These are phyloP conservation scores for Paracamarosporium sp. DNA, from an alignment of 2,329 filamentous ascomycete genomes.

Conservation along the genomic window DNA sequence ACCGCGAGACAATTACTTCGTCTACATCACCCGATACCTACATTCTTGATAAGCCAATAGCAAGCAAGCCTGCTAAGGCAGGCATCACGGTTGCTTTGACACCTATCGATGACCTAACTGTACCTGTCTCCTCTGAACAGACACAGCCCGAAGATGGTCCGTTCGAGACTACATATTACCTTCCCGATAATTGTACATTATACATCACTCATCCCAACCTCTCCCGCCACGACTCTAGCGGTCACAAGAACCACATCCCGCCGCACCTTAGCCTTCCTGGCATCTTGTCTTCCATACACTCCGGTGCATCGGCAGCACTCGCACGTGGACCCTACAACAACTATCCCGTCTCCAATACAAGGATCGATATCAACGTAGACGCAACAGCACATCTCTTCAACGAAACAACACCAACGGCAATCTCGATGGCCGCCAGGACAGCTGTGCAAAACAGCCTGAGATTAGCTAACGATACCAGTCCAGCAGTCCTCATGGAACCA, in stretches of 20 bases:
- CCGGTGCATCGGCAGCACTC: slow-evolving; percentile 82
- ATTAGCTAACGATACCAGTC: slow-evolving; percentile 61
- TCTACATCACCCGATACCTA: slow-evolving; percentile 64
- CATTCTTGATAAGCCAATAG: slow-evolving; percentile 79
- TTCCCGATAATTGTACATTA: slow-evolving; percentile 73
- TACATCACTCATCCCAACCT: slow-evolving; percentile 62
- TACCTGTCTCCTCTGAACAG: slow-evolving; percentile 21
- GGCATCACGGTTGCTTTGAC: slow-evolving; percentile 73
- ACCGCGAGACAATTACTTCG: slow-evolving; percentile 79
- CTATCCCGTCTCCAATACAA: slow-evolving; percentile 79
- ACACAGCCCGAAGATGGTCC: slow-evolving; percentile 33
- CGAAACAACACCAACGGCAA: slow-evolving; percentile 71
- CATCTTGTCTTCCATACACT: slow-evolving; percentile 67
- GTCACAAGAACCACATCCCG: slow-evolving; percentile 58
- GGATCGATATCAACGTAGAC: slow-evolving; percentile 74
- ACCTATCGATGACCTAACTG: slow-evolving; percentile 56
- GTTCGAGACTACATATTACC: slow-evolving; percentile 35
- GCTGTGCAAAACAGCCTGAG: slow-evolving; percentile 73
- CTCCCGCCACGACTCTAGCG: slow-evolving; percentile 42
- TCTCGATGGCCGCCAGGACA: slow-evolving; percentile 68
- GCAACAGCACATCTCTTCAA: slow-evolving; percentile 68
- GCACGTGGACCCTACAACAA: slow-evolving; percentile 82
- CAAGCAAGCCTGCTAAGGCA: slow-evolving; percentile 79
- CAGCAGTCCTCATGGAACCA: slow-evolving; percentile 81
- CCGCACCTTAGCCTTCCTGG: slow-evolving; percentile 58